Base-by-base conservation (phyloP, 2,329 filamentous ascomycete genomes). In the Fusarium oligoseptatum region DNA sequence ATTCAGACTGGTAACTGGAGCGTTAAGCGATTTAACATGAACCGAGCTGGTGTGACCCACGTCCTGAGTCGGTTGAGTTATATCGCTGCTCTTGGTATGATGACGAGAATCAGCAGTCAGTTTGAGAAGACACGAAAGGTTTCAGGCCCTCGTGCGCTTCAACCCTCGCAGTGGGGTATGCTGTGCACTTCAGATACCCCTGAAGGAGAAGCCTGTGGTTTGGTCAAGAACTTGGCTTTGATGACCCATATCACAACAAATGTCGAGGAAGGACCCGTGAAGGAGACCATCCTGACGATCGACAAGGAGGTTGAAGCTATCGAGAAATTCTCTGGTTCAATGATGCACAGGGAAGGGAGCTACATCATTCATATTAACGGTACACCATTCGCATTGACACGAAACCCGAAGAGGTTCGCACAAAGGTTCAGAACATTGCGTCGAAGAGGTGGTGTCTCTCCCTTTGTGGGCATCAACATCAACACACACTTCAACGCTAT, bases 181-280 rank as follows among this genome's bases (percentile, higher is more conserved):
- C 88, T 99, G 64, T 99, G 97, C 81, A 94, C 95, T 0, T 97
- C 97, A 12, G 97, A 99, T 87, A 99, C 97, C 0, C 97, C 97
- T 8, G 97, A 99, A 92, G 97, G 97, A 84, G 97, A 99, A 86
- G 95, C 97, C 12, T 99, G 97, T 85, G 97, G 97, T 88, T 85
- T 99, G 67, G 95, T 99, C 77, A 99, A 99, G 88, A 99, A 99
- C 80, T 84, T 99, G 86, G 97, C 97, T 10, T 87, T 99, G 67
- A 99, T 99, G 97, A 99, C 97, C 61, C 97, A 99, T 80, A 98
- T 99, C 77, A 99, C 97, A 1, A 99, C 97, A 2, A 95, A 98
- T 74, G 95, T 97, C 66, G 95, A 98, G 66, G 97, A 98, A 81
- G 94, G 92, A 20, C 95, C 97, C 1, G 94, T 99, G 17, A 93